Percentiles rank a stretch among this genome's conserved stretches.
phyloP scores from a whole-genome alignment of 306 rosid genomes.

The Quercus variabilis region DNA sequence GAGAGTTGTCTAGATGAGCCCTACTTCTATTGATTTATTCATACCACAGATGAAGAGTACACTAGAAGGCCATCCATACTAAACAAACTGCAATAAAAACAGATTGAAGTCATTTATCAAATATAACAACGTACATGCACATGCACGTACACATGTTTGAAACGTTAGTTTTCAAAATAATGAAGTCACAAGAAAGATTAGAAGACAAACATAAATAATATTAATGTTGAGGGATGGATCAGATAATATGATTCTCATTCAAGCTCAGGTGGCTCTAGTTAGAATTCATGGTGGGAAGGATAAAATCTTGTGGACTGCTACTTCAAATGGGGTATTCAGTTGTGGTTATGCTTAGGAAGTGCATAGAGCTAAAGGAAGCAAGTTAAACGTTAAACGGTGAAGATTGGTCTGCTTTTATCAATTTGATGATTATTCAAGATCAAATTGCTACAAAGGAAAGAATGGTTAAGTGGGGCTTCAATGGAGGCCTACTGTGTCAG shows the following conservation, averaged over 20 bases:
- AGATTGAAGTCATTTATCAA: background rate
- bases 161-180: background rate
- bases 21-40: background rate
- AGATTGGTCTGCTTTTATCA: too few relatives aligned
- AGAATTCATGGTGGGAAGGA: background rate
- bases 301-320: too few relatives aligned
- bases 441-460: too few relatives aligned
- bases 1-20: background rate
- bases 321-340: too few relatives aligned
- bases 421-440: too few relatives aligned
- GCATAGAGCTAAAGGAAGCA: too few relatives aligned
- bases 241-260: background rate
- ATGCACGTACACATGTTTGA: background rate
- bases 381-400: too few relatives aligned
- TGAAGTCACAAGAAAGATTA: background rate
- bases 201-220: background rate
- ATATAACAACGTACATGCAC: constrained; percentile 11
- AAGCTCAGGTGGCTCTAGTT: background rate
- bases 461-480: too few relatives aligned
- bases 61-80: constrained; percentile 84
- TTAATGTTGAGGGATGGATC: background rate
- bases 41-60: background rate
- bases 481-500: too few relatives aligned
- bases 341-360: too few relatives aligned
- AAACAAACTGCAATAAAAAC: constrained; percentile 66